Conservation (phyloP, 768 basidiomycete genomes). For the Rhodotorula toruloides region DNA sequence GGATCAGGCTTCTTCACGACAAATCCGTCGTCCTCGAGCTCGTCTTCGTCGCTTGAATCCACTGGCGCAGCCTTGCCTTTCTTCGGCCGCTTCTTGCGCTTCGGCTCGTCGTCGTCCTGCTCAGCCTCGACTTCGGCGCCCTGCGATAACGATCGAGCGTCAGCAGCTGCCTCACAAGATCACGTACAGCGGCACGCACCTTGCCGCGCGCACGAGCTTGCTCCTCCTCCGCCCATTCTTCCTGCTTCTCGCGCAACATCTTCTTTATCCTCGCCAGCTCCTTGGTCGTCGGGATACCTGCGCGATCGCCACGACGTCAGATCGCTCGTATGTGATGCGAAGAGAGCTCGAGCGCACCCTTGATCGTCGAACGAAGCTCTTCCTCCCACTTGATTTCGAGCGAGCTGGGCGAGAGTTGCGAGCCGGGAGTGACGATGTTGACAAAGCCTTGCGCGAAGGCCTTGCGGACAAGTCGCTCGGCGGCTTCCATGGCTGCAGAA, state of each 20-base stretch:
- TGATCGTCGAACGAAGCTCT: conserved; percentile 48
- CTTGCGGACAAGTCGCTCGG: conserved; percentile 54
- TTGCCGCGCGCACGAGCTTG: conserved; percentile 62
- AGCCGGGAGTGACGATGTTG: conserved; percentile 69
- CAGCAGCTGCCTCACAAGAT: no score
- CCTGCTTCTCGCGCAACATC: conserved; percentile 31
- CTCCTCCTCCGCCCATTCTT: conserved; percentile 55
- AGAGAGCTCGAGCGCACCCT: conserved; percentile 16
- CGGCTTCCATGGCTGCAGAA: conserved; percentile 16
- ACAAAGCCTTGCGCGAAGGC: conserved; percentile 70
- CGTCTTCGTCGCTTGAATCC: conserved; percentile 10
- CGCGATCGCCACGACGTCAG: background rate
- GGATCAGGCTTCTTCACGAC: conserved; percentile 55
- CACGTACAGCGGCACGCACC: conserved; percentile 50
- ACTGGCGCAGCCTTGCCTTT: background rate
- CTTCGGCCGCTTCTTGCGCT: conserved; percentile 41
- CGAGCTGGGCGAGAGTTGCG: conserved; percentile 73
- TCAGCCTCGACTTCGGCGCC: background rate
- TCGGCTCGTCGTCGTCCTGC: conserved; percentile 48
- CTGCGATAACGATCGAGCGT: background rate
- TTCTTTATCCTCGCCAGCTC: conserved; percentile 69
- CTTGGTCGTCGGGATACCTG: conserved; percentile 72
- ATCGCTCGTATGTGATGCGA: background rate
- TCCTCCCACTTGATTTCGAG: conserved; percentile 72
- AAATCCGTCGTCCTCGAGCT: background rate